Conservation (phyloP, 345 rosid species). For the Hirschfeldia incana region DNA sequence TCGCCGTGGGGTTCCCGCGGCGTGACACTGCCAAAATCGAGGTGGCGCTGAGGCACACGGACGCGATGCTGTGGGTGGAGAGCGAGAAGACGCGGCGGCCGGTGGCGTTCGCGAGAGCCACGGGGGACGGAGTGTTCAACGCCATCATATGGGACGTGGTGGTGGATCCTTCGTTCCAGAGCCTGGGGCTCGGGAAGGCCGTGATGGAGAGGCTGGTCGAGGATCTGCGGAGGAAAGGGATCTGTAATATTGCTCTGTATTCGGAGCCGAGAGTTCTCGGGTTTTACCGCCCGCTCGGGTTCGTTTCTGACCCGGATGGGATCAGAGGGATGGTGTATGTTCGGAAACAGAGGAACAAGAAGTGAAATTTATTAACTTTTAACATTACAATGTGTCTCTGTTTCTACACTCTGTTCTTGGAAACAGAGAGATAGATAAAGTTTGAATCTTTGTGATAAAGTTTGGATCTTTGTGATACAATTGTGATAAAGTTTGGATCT, state of each 20-base stretch:
- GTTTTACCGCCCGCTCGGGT: slow-evolving; percentile 84
- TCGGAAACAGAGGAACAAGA: slow-evolving; percentile 54
- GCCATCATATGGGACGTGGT: slow-evolving; percentile 98
- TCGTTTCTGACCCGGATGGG: slow-evolving; percentile 92
- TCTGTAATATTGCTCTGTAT: slow-evolving; percentile 69
- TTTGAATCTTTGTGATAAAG: too few species aligned
- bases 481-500: too few species aligned
- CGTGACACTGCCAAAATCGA: slow-evolving; percentile 74
- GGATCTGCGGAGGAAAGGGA: slow-evolving; percentile 61
- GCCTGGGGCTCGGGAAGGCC: slow-evolving; percentile 82
- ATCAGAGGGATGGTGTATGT: slow-evolving; percentile 89
- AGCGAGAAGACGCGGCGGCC: slow-evolving; percentile 59
- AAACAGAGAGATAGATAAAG: neutral
- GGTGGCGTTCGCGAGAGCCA: slow-evolving; percentile 89
- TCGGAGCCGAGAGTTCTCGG: slow-evolving; percentile 95
- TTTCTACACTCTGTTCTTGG: neutral
- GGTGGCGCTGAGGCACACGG: slow-evolving; percentile 71
- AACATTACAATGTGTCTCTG: neutral
- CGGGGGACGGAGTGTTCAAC: slow-evolving; percentile 90
- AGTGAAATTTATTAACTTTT: slow-evolving; percentile 1
- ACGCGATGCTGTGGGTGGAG: slow-evolving; percentile 71
- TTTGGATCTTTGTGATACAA: too few species aligned
- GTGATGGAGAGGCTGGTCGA: slow-evolving; percentile 77
- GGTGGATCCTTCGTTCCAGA: slow-evolving; percentile 86
- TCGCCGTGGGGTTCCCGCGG: slow-evolving; percentile 84